A percentile compares a stretch with the other conserved stretches of the same genome.
Conservation (phyloP, 2,329 filamentous ascomycete genomes). For the Knufia petricola region DNA sequence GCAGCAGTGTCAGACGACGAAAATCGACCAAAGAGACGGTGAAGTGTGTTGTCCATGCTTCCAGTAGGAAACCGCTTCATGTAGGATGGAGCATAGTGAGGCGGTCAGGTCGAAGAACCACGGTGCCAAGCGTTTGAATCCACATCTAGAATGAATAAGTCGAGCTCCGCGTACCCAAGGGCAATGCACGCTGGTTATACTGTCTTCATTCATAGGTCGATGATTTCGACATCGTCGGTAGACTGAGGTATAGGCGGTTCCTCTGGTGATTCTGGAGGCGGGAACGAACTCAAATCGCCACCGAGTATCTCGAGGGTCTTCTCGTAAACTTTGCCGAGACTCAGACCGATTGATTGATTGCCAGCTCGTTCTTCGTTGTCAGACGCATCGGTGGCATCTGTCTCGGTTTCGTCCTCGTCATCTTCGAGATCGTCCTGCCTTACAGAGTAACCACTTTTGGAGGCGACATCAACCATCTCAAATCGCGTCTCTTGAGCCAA, state of each 20-base stretch:
- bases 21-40: slow-evolving; percentile 1
- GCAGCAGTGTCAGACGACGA: not conserved
- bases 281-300: slow-evolving; percentile 10
- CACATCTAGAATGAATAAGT: not conserved
- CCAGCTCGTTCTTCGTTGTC: slow-evolving; percentile 8
- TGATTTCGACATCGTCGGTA: slow-evolving; percentile 5
- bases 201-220: slow-evolving; percentile 6
- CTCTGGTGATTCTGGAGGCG: not conserved
- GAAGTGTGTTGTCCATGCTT: not conserved
- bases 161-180: not conserved
- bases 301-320: slow-evolving; percentile 22
- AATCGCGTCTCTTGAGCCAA: slow-evolving; percentile 20
- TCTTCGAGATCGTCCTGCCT: slow-evolving; percentile 13
- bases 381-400: slow-evolving; percentile 4
- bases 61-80: not conserved
- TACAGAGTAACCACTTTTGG: slow-evolving; percentile 12
- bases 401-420: slow-evolving; percentile 13
- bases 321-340: slow-evolving; percentile 17
- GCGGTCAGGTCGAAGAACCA: not conserved
- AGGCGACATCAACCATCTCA: slow-evolving; percentile 17
- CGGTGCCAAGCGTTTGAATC: not conserved
- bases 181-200: not conserved
- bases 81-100: slow-evolving; percentile 2
- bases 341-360: slow-evolving; percentile 13
- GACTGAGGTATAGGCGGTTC: not conserved